Evolutionary conservation across 495 filamentous ascomycete species (phyloP).

Genomic region (Cryomyces antarcticus): DNA sequence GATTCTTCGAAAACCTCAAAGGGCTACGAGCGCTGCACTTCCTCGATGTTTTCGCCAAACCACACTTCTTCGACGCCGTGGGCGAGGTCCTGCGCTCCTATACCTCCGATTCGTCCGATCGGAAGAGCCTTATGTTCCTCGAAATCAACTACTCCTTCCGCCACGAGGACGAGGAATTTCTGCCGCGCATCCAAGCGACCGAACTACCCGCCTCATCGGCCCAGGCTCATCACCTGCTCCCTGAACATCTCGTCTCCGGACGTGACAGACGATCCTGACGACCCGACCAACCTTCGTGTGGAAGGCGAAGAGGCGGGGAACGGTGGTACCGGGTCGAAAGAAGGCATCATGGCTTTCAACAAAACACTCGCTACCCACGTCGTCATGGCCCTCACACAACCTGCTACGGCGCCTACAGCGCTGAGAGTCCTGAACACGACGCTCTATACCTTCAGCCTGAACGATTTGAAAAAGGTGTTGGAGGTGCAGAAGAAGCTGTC

Average conservation of each 20-base stretch:
- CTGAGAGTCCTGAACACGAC: slow-evolving; percentile 13
- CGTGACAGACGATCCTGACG: slow-evolving; percentile 8
- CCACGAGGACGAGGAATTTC: slow-evolving; percentile 17
- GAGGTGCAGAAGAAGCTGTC: slow-evolving; percentile 8
- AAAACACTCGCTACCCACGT: neutral
- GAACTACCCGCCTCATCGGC: slow-evolving; percentile 11
- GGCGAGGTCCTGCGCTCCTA: slow-evolving; percentile 1
- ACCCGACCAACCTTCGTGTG: slow-evolving; percentile 4
- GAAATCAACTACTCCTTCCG: slow-evolving; percentile 19
- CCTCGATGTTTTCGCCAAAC: slow-evolving; percentile 20
- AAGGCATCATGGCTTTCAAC: slow-evolving; percentile 12
- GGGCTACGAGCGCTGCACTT: slow-evolving; percentile 19
- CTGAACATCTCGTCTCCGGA: slow-evolving; percentile 12
- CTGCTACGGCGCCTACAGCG: slow-evolving; percentile 4
- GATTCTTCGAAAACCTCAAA: slow-evolving; percentile 12
- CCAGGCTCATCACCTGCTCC: slow-evolving; percentile 13
- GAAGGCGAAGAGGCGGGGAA: neutral
- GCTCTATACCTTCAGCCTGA: slow-evolving; percentile 9
- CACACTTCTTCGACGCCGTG: slow-evolving; percentile 12
- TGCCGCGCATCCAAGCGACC: slow-evolving; percentile 10
- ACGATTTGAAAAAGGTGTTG: slow-evolving; percentile 7
- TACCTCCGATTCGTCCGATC: neutral
- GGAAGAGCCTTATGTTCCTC: slow-evolving; percentile 12
- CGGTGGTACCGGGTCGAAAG: neutral
- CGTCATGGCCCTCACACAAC: no score